phyloP scores from a whole-genome alignment of 2,329 filamentous ascomycete genomes.

The Daldinia sp. region DNA sequence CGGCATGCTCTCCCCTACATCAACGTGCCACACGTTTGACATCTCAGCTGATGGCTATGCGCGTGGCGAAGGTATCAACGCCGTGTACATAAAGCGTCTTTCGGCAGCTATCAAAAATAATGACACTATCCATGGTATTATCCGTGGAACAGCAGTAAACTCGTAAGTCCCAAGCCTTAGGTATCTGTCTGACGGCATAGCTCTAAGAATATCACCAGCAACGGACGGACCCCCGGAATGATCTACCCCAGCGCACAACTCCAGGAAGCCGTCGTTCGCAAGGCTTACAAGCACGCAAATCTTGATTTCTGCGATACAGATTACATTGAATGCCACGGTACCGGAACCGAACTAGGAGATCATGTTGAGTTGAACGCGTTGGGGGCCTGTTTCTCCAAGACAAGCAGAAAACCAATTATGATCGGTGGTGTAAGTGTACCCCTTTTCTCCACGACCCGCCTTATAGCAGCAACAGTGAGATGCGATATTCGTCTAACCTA shows the following conservation, averaged over 20 bases:
- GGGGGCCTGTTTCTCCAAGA: not conserved
- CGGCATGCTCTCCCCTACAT: constrained; percentile 50
- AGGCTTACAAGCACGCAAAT: constrained; percentile 47
- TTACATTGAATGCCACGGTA: constrained; percentile 46
- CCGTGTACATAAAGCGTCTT: constrained; percentile 55
- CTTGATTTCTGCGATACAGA: constrained; percentile 38
- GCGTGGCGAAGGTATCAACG: constrained; percentile 58
- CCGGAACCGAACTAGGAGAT: constrained; percentile 30
- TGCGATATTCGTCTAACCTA: not conserved
- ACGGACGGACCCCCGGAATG: constrained; percentile 50
- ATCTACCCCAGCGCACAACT: constrained; percentile 51
- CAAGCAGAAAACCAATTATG: not conserved
- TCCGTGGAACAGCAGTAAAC: not conserved
- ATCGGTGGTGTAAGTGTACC: not conserved
- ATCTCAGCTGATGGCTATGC: constrained; percentile 59
- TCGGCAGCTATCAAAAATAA: constrained; percentile 45
- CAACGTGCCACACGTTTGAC: constrained; percentile 52
- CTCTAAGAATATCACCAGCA: not conserved
- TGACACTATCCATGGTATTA: constrained; percentile 42
- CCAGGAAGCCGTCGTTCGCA: constrained; percentile 50
- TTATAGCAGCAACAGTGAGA: not conserved
- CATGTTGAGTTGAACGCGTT: not conserved
- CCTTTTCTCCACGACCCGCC: not conserved
- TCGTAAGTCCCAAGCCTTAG: not conserved
- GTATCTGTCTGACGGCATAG: not conserved